Evolutionary conservation across 2,329 filamentous ascomycete species (phyloP).

Genomic region (Capronia americana): DNA sequence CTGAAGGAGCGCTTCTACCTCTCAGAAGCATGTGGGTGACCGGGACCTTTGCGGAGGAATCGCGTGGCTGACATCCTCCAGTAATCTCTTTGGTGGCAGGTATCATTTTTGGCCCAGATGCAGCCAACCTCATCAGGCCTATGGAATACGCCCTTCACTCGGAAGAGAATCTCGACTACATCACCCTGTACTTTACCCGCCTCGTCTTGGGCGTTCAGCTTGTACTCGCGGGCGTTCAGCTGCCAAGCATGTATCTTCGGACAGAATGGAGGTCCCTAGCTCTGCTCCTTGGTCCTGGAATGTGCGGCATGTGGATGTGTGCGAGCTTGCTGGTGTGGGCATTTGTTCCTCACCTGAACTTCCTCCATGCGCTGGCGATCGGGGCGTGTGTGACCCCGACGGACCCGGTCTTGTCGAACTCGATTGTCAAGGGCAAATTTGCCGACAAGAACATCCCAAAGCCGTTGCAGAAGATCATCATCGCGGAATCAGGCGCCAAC

Average conservation of each 20-base stretch:
- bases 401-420: conserved; percentile 84
- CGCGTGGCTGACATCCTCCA: conserved; percentile 46
- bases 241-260: conserved; percentile 80
- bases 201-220: conserved; percentile 90
- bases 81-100: conserved; percentile 85
- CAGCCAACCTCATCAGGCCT: conserved; percentile 75
- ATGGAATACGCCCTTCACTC: conserved; percentile 72
- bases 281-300: conserved; percentile 79
- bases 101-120: conserved; percentile 77
- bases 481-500: conserved; percentile 85
- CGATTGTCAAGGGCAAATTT: conserved; percentile 92
- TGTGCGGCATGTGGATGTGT: conserved; percentile 84
- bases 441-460: conserved; percentile 88
- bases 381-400: conserved; percentile 91
- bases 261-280: conserved; percentile 78
- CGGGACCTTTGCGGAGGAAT: background rate
- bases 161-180: conserved; percentile 66
- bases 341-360: conserved; percentile 72
- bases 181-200: conserved; percentile 83
- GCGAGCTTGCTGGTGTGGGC: conserved; percentile 82
- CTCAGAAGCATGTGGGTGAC: conserved; percentile 80
- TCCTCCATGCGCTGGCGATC: conserved; percentile 79
- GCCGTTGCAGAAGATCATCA: conserved; percentile 78
- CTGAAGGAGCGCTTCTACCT: conserved; percentile 90
- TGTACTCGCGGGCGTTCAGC: conserved; percentile 83